Percentiles rank a stretch among this genome's conserved stretches.
These are phyloP conservation scores for Rhynchospora tenuis DNA, from an alignment of 176 grass and related monocot species.

Conservation along the genomic window DNA sequence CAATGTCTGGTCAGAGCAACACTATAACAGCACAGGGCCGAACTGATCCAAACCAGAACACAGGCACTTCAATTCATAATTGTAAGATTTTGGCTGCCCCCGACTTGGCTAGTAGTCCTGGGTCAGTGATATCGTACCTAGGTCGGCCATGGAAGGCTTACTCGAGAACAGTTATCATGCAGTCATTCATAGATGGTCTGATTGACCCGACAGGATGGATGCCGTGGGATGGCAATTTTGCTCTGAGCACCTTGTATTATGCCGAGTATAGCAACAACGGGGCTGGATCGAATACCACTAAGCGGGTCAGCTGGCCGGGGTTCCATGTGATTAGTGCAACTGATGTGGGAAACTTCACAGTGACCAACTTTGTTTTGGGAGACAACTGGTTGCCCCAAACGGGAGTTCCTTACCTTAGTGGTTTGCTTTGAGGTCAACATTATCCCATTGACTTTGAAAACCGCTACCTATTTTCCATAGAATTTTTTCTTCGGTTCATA, in stretches of 20 bases:
- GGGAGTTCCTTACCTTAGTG: slow-evolving; percentile 62
- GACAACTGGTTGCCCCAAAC: slow-evolving; percentile 83
- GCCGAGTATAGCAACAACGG: slow-evolving; percentile 75
- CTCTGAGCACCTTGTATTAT: slow-evolving; percentile 78
- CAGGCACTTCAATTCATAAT: slow-evolving; percentile 58
- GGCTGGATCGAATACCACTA: slow-evolving; percentile 36
- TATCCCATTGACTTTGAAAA: background rate
- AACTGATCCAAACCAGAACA: slow-evolving; percentile 93
- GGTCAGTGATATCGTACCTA: slow-evolving; percentile 46
- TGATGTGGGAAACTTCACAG: slow-evolving; percentile 74
- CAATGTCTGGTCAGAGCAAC: slow-evolving; percentile 73
- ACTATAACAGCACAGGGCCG: slow-evolving; percentile 84
- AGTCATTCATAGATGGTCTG: slow-evolving; percentile 43
- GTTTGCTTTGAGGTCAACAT: slow-evolving; percentile 28
- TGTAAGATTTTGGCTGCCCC: slow-evolving; percentile 50
- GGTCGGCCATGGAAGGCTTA: slow-evolving; percentile 76
- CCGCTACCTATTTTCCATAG: background rate
- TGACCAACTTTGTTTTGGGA: slow-evolving; percentile 67
- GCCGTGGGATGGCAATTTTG: slow-evolving; percentile 71
- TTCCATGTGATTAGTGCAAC: slow-evolving; percentile 50
- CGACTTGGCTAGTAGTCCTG: slow-evolving; percentile 50
- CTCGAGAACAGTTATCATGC: slow-evolving; percentile 81
- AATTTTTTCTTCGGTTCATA: background rate
- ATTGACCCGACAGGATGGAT: slow-evolving; percentile 66
- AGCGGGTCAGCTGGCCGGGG: slow-evolving; percentile 61